These are phyloP conservation scores for Schizopora paradoxa DNA, from an alignment of 1,284 basidiomycete species.

Conservation along the genomic window DNA sequence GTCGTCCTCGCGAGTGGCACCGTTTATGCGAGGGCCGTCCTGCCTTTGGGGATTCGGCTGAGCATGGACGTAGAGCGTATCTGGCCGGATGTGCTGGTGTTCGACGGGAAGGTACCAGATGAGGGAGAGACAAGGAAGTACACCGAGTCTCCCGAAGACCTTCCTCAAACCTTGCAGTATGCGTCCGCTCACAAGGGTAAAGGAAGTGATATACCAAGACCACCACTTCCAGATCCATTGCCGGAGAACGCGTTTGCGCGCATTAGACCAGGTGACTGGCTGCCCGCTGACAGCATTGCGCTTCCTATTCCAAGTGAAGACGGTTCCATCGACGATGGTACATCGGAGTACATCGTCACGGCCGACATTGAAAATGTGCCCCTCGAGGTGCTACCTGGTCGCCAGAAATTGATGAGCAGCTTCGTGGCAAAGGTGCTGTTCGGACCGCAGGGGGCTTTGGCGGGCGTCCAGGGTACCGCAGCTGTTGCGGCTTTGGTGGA, in stretches of 20 bases:
- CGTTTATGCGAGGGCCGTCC: constrained; percentile 55
- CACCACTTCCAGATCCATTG: constrained; percentile 53
- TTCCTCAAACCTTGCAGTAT: no score
- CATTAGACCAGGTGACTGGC: constrained; percentile 64
- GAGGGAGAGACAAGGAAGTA: neutral
- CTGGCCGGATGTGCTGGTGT: constrained; percentile 69
- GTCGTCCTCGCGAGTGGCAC: constrained; percentile 59
- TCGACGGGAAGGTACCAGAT: constrained; percentile 58
- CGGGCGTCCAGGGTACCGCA: constrained; percentile 62
- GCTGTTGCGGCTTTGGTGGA: constrained; percentile 54
- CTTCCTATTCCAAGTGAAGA: constrained; percentile 24
- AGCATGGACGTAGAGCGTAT: constrained; percentile 54
- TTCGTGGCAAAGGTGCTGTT: constrained; percentile 64
- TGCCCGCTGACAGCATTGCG: constrained; percentile 48
- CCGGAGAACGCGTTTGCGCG: constrained; percentile 68
- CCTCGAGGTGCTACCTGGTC: constrained; percentile 66
- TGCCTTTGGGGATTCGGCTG: constrained; percentile 62
- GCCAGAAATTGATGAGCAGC: constrained; percentile 63
- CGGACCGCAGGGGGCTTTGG: constrained; percentile 55
- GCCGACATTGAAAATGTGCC: constrained; percentile 68
- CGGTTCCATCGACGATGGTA: constrained; percentile 39
- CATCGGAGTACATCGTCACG: constrained; percentile 49
- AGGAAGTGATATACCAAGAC: constrained; percentile 32
- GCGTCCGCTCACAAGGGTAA: no score
- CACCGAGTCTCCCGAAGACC: neutral